Base-by-base conservation (phyloP, 139 green algal genomes). In the Dunaliella primolecta region DNA sequence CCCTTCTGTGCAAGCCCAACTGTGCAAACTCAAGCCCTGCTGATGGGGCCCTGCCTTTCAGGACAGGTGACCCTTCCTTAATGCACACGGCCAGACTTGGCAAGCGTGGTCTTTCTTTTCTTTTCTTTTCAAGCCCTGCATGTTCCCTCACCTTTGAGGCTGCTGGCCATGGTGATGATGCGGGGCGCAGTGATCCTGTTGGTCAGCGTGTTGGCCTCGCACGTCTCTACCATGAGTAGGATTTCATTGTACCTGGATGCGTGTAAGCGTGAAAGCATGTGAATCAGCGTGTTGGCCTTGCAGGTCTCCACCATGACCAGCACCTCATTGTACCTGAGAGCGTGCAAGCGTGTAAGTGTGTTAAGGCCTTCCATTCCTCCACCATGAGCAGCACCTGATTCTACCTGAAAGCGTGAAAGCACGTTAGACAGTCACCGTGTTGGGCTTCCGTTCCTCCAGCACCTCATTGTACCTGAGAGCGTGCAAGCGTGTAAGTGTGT, bases 281-380 rank as follows among this genome's bases (percentile, higher is more conserved):
- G 75, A 57, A 91, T 92, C 35, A 98, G 87, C 0, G 96, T 98
- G 36, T 86, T 77, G 25, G 94, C 95, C 84, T 98, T 89, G 88
- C 97, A 99, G 2, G 96, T 99, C 86, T 99, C 97, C 57, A 96
- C 88, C 3, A 99, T 91, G 29, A 99, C 85, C 79, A 99, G 85
- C 57, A 99, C 75, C 87, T 97, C 88, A 15, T 91, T 88, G 86
- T 98, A 99, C 75, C 96, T 91, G 31, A n/a, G n/a, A n/a, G n/a
- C n/a, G n/a, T n/a, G n/a, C 1, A 21, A 64, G 0, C 77, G 27
- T 34, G n/a, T 33, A 11, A n/a, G n/a, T n/a, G 87, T 0, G 96
- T 98, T 35, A 86, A 77, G 25, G 94, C 95, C 84, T 98, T 89
- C 87, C 97, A 99, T 2, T 96, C 99, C 86, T 99, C 97, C 57